Evolutionary conservation across 768 basidiomycete species (phyloP), one percentile per base, ranked within the genome.

Genomic region (Tricholoma flavovirens): DNA sequence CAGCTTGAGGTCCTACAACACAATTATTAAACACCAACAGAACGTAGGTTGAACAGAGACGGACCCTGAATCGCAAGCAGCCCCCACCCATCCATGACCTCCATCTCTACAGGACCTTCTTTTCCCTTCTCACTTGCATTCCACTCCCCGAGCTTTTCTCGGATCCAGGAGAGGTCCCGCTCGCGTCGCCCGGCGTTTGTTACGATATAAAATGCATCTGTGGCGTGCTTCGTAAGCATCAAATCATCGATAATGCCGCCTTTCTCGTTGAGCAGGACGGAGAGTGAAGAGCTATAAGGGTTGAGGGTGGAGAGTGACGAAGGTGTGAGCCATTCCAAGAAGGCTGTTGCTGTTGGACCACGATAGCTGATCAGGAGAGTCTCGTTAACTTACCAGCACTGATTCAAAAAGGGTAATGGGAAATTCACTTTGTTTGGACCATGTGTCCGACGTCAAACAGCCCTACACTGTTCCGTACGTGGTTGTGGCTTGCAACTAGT

Each of bases 401-500:
- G 9, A 35, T 51, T 12, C 21, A 10, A 12, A 21, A 51, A 40
- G 51, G 24, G 7, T 17, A 14, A 33, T 36, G 36, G 45, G 29
- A 11, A n/a, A 53, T 81, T 49, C 64, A 93, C 92, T 84, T 88
- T 32, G 85, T 83, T 69, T 98, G 96, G 14, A 98, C 90, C 96
- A 99, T 99, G 71, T 99, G 97, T 19, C 92, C 92, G 24, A 99
- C 97, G 66, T 99, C 97, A 68, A 99, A 99, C 30, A 99, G 76
- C 0, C 94, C 94, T 0, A 83, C 90, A 33, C 79, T 80, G 11
- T 74, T 81, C 40, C 97, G 85, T 51, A 95, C 90, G 65, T 98
- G 88, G 45, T 87, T 83, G 71, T 99, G 96, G 62, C 91, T 93
- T 8, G 87, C 84, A 53, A 92, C 95, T 97, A 68, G 29, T 45